Base-by-base conservation (phyloP, 371 early-diverging fungal genomes). In the Cokeromyces recurvatus region DNA sequence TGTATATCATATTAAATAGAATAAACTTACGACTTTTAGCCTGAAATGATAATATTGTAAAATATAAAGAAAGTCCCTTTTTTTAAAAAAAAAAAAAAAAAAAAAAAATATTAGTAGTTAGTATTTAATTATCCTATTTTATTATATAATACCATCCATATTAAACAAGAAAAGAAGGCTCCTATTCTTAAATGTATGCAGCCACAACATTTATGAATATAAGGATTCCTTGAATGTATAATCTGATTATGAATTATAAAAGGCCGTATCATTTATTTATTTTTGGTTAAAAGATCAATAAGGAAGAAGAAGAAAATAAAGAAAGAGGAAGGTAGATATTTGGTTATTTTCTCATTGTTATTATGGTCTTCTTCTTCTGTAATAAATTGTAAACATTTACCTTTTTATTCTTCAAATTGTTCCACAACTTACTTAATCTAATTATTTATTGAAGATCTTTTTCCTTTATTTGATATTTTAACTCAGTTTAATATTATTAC, bases 111-210 rank as follows among this genome's bases (percentile, higher is more conserved):
- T n/a, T 20, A 21, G 37, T 32, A 0, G 29, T 14, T 24, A n/a
- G 9, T 20, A 22, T 4, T 15, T 12, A 41, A 20, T 9, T 37
- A 12, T 23, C 11, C 22, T 48, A 43, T 64, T 11, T 24, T 48
- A n/a, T n/a, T n/a, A n/a, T n/a, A n/a, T n/a, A n/a, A 43, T 65
- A 74, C 74, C 31, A 59, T 59, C 72, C 72, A 72, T 20, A 72
- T 53, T 21, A 66, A 32, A 40, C 72, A 69, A 22, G 66, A 46
- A 2, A 70, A 17, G 11, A 56, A 37, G 17, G 53, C 45, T 31
- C 76, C 76, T 8, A 59, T 56, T 38, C 76, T 49, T 25, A 76
- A 48, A 58, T 76, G 72, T 27, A 76, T 66, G 46, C 76, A 76
- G 4, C 70, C 70, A 40, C 69, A 76, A 23, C 62, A 76, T 48